Conservation (phyloP, 2,329 filamentous ascomycete genomes). For the Ilyonectria mors-panacis region DNA sequence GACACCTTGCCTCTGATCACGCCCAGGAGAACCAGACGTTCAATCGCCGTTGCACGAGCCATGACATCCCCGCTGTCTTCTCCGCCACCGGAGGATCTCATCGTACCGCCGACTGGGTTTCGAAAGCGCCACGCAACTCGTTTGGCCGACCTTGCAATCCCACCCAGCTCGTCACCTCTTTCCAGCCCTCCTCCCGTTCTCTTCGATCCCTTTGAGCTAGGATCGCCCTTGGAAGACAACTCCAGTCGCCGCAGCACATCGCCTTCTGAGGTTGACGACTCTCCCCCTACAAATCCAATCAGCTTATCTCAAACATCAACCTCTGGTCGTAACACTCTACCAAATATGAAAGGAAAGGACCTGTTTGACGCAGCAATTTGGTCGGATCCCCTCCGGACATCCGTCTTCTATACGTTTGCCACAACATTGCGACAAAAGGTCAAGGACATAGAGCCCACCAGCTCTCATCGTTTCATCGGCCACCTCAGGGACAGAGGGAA, state of each 20-base stretch:
- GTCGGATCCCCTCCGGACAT: conserved; percentile 76
- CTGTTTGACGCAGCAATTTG: conserved; percentile 81
- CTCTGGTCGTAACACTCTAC: conserved; percentile 57
- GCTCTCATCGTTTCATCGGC: conserved; percentile 78
- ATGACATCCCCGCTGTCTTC: conserved; percentile 57
- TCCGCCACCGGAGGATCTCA: conserved; percentile 53
- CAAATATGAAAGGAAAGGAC: conserved; percentile 79
- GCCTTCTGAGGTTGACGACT: conserved; percentile 63
- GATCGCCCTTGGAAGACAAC: conserved; percentile 55
- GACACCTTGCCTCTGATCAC: conserved; percentile 34
- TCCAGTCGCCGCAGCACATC: conserved; percentile 56
- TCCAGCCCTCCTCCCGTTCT: conserved; percentile 69
- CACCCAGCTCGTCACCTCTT: conserved; percentile 66
- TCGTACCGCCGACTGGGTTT: conserved; percentile 46
- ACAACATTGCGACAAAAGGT: conserved; percentile 77
- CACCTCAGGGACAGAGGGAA: conserved; percentile 77
- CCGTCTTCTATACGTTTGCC: conserved; percentile 81
- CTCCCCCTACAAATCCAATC: conserved; percentile 57
- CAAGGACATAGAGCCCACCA: conserved; percentile 73
- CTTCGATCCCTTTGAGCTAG: conserved; percentile 65
- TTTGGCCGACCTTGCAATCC: conserved; percentile 41
- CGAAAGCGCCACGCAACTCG: conserved; percentile 41
- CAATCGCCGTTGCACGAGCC: conserved; percentile 40
- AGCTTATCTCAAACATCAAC: conserved; percentile 57
- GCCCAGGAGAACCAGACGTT: conserved; percentile 38